These are phyloP conservation scores for Melaleuca alternifolia DNA, from an alignment of 345 rosid species.

Conservation along the genomic window DNA sequence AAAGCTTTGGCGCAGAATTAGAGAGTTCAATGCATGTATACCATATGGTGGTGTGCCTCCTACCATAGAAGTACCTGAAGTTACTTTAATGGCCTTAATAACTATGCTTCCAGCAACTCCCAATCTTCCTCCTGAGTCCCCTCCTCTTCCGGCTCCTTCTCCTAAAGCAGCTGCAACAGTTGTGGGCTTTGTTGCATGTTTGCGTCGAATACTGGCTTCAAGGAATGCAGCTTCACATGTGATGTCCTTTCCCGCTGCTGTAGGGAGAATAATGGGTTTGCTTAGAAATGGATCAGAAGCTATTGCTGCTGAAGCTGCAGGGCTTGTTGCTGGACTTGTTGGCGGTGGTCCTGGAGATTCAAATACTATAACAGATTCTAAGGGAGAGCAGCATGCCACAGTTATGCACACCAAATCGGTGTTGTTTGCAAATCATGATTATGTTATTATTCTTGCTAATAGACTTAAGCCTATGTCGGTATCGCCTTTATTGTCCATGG, in stretches of 20 bases:
- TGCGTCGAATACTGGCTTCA: conserved; percentile 86
- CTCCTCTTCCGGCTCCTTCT: conserved; percentile 97
- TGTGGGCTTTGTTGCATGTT: conserved; percentile 92
- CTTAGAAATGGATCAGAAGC: conserved; percentile 98
- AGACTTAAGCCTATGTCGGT: conserved; percentile 93
- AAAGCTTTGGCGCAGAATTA: conserved; percentile 93
- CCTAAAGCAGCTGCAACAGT: conserved; percentile 99
- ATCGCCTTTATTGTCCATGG: conserved; percentile 91
- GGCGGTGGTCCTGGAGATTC: conserved; percentile 80
- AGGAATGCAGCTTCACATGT: conserved; percentile 94
- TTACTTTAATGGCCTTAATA: conserved; percentile 93
- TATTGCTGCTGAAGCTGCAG: conserved; percentile 88
- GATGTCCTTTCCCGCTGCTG: conserved; percentile 98
- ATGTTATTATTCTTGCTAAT: conserved; percentile 68
- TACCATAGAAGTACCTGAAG: conserved; percentile 88
- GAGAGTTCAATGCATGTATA: conserved; percentile 95
- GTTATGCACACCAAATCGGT: conserved; percentile 95
- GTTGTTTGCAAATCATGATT: conserved; percentile 67
- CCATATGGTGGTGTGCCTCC: conserved; percentile 83
- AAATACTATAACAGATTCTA: conserved; percentile 49
- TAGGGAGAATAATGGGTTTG: conserved; percentile 97
- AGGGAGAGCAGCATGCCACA: conserved; percentile 92
- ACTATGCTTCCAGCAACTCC: conserved; percentile 96
- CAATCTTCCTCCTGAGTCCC: conserved; percentile 87
- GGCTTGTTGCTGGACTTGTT: conserved; percentile 76